Evolutionary conservation across 1,139 yeast species (phyloP), one percentile per base, ranked within the genome.

Genomic region (Maudiozyma humilis): DNA sequence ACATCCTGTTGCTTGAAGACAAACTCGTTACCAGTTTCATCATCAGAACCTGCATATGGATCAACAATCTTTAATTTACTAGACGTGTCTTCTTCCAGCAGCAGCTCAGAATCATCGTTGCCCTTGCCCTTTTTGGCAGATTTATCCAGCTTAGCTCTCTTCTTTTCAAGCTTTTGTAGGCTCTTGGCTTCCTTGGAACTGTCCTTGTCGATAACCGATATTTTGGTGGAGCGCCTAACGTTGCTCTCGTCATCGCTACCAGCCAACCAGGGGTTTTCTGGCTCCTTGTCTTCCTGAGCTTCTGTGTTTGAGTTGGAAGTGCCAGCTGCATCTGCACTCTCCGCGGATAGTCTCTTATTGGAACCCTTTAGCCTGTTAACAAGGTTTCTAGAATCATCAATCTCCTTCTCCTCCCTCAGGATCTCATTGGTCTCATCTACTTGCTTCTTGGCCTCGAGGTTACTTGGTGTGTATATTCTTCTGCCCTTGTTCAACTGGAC

Each of bases 1-100:
- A 91, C 71, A 46, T 87, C 91, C 49, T 79, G 79, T 62, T 91
- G 96, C 55, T 78, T 75, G 67, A 91, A 86, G 70, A 75, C 62
- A 14, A 59, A 64, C 20, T 51, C 62, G 19, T 58, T 61, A 19
- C 44, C 47, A 19, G 52, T 63, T 23, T 63, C 57, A 42, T 70
- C 72, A 40, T 68, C 68, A 31, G 67, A 71, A 6, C 67, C 65
- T 16, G 61, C 65, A 53, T 68, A 67, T 19, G 72, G 70, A 49
- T 76, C 79, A 3, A 68, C 66, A n/a, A 75, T 63, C 20, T 64
- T 63, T 41, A 73, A 57, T 6, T 60, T 60, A 41, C 62, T 55
- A 4, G 54, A 41, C 12, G 47, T 48, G 20, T 56, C 55, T 17
- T 55, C 45, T 38, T 56, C 59, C n/a, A 61, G 45, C 13, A 63